These are phyloP conservation scores for Vigna trinervia DNA, from an alignment of 306 rosid species.

Conservation along the genomic window DNA sequence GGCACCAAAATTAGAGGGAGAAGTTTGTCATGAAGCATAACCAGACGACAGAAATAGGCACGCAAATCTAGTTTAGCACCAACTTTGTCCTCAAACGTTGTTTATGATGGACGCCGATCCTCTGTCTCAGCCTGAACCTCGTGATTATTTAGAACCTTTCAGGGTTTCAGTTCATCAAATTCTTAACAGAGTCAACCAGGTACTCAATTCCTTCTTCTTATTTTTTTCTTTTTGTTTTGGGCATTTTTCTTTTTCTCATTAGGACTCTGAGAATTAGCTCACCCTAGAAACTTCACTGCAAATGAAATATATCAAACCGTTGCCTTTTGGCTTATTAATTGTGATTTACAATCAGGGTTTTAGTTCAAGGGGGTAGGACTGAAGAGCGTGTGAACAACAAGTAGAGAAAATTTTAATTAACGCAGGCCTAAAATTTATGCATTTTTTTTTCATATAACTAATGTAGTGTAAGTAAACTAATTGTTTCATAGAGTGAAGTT, in stretches of 20 bases:
- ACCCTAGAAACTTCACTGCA: background rate
- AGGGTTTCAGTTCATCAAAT: slow-evolving; percentile 4
- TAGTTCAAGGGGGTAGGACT: background rate
- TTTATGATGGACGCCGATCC: slow-evolving; percentile 13
- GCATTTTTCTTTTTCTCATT: background rate
- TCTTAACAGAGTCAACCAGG: slow-evolving; percentile 3
- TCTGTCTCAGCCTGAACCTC: background rate
- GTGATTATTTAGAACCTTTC: background rate
- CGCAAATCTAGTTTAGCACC: too few species aligned
- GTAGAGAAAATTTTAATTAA: background rate
- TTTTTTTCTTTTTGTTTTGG: too few species aligned
- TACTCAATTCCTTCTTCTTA: background rate
- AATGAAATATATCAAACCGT: background rate
- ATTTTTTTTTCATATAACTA: background rate
- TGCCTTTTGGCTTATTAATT: background rate
- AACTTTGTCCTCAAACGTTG: too few species aligned
- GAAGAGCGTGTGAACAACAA: background rate
- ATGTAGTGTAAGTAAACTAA: background rate
- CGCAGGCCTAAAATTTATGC: background rate
- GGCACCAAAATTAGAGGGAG: background rate
- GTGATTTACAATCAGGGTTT: background rate
- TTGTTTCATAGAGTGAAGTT: background rate
- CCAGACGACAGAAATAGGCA: too few species aligned
- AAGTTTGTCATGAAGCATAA: background rate
- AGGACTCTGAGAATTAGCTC: background rate